Evolutionary conservation across 176 grass and related monocot species (phyloP), one percentile per base, ranked within the genome.

Genomic region (Cocos nucifera): DNA sequence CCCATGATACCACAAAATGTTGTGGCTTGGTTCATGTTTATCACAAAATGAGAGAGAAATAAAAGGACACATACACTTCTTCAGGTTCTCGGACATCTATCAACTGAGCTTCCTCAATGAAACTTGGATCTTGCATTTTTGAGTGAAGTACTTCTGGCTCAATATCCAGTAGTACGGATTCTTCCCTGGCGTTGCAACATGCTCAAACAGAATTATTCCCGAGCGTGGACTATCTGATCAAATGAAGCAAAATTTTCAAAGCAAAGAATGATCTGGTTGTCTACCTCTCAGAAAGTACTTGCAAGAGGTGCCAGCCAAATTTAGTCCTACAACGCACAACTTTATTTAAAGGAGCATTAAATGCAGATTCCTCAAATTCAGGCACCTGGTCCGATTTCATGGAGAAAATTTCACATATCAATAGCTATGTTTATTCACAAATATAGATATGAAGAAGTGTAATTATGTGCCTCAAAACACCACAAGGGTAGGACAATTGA

Each of bases 251-350:
- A 12, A 9, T 9, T 44, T 44, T 24, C 4, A 51, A 16, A 18
- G 56, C 21, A 15, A 52, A 49, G 15, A 59, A 65, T 18, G 19
- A 53, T 9, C 78, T 27, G 25, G 54, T 3, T 32, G 69, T 69
- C n/a, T 88, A 97, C 87, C 93, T 91, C 79, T 97, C 87, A 80
- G 84, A 87, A 55, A 97, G 87, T 39, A 97, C 93, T 87, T 97
- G 93, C 63, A 97, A 39, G n/a, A 91, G 72, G 80, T 97, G 93
- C 87, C 87, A 97, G 80, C 87, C 93, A 85, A 88, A 97, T 80
- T 97, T 83, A 66, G 87, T 97, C 70, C 88, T 97, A 59, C 93
- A 97, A 29, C 84, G 73, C 48, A 91, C 84, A 77, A 97, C 84
- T 77, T 97, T 84, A 50, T 97, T 87, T 76, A 97, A 63, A 76